These are phyloP conservation scores for Naumovozyma castellii DNA, from an alignment of 805 yeast species.

Conservation along the genomic window DNA sequence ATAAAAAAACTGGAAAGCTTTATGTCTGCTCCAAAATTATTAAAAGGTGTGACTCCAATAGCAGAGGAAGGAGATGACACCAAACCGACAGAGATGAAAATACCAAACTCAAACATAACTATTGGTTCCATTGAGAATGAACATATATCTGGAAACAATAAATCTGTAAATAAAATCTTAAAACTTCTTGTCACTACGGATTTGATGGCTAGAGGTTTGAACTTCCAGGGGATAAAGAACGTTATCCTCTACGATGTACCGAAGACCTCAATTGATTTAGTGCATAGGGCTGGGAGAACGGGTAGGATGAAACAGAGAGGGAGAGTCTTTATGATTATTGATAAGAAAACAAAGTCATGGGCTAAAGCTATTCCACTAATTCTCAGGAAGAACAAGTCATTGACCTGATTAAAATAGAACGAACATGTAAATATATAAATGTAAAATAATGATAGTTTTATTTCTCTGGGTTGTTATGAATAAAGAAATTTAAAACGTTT, in stretches of 20 bases:
- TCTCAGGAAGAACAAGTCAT: conserved; percentile 40
- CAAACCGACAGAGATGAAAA: conserved; percentile 3
- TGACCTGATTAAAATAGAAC: conserved; percentile 16
- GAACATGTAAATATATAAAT: conserved; percentile 1
- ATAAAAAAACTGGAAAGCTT: conserved; percentile 48
- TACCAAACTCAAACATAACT: conserved; percentile 31
- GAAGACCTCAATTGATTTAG: conserved; percentile 68
- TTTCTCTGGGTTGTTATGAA: neutral
- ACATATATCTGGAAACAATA: neutral
- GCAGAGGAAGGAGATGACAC: neutral
- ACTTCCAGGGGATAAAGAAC: conserved; percentile 72
- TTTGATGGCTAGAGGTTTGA: conserved; percentile 80
- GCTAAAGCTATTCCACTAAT: conserved; percentile 71
- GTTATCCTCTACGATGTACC: conserved; percentile 84
- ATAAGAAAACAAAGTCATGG: conserved; percentile 63
- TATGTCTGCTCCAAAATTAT: conserved; percentile 45
- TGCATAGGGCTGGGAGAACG: conserved; percentile 90
- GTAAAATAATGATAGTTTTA: neutral
- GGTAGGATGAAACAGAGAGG: conserved; percentile 89
- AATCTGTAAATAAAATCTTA: conserved; percentile 25
- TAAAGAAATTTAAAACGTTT: neutral
- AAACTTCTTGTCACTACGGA: conserved; percentile 83
- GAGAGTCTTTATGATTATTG: conserved; percentile 71
- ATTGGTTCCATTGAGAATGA: conserved; percentile 4
- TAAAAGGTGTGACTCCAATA: conserved; percentile 26